Conservation (phyloP, 164 flowering plant species). For the Umbellularia californica region DNA sequence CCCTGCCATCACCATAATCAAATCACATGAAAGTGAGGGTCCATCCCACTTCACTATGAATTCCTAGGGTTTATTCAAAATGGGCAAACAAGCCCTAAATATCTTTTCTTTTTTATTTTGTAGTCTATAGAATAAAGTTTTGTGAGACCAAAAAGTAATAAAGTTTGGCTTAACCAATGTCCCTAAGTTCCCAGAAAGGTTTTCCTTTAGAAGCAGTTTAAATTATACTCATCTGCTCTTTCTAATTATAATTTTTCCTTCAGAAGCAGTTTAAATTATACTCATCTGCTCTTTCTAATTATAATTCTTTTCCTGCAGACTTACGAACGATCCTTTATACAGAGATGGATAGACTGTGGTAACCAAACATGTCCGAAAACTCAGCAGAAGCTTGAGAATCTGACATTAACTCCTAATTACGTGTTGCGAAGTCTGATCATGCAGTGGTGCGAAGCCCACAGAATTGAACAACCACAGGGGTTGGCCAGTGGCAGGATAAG, state of each 20-base stretch:
- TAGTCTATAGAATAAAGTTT: too few relatives aligned
- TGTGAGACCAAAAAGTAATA: too few relatives aligned
- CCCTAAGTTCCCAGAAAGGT: neutral
- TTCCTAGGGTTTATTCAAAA: too few relatives aligned
- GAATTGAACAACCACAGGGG: constrained; percentile 59
- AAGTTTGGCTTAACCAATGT: neutral
- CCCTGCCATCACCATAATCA: too few relatives aligned
- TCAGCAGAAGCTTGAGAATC: constrained; percentile 65
- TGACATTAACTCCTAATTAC: constrained; percentile 75
- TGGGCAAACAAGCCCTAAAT: too few relatives aligned
- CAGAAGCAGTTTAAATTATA: constrained; percentile 30
- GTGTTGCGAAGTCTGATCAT: constrained; percentile 73
- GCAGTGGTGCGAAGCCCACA: constrained; percentile 69
- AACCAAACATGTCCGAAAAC: constrained; percentile 88
- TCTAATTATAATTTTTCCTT: neutral
- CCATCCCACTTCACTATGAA: too few relatives aligned
- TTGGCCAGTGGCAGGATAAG: constrained; percentile 49
- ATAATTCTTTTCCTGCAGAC: constrained; percentile 37
- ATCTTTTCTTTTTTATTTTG: too few relatives aligned
- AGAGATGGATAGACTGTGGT: constrained; percentile 93
- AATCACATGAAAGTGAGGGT: too few relatives aligned
- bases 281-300: neutral
- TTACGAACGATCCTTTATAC: constrained; percentile 85
- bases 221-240: neutral
- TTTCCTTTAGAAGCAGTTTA: neutral